Evolutionary conservation across 2,329 filamentous ascomycete genomes (phyloP), one percentile per base, ranked within the genome.

Genomic region (Sphaerostilbella broomeana): DNA sequence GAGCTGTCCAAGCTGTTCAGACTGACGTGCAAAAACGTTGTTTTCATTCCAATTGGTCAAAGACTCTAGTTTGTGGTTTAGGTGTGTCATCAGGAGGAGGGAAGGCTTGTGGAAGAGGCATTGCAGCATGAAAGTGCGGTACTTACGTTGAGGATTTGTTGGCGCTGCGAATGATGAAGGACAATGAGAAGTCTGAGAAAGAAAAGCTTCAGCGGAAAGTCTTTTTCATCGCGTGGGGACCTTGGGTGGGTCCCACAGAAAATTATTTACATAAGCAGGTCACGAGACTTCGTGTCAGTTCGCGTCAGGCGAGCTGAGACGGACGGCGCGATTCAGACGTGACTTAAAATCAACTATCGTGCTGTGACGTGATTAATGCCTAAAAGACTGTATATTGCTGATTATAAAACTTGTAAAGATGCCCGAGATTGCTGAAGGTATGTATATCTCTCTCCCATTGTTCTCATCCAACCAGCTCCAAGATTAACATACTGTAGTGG

Each of bases 1-100:
- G 47, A 42, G 38, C 31, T 48, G 38, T 45, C 49, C 18, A 31
- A 38, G 49, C 60, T 59, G 64, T 73, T 92, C 86, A 92, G 86
- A 87, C 86, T 92, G 86, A 92, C 85, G 84, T 90, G 81, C 77
- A 81, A 86, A 79, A 77, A 73, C 52, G 49, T 64, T 78, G 64
- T 81, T 90, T 89, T 89, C 85, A 90, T 82, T 75, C 79, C 73
- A 63, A 61, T 46, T 62, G 83, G 80, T 94, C 86, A 92, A 92
- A 94, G 86, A 94, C 86, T 94, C 86, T 94, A 94, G 85, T 89
- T 89, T 81, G 81, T 77, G 83, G 84, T 87, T 81, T 75, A 73
- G 69, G 71, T 63, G 68, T 87, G 80, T 89, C 86, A 90, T 90
- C 86, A 87, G 62, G 66, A 65, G 69, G 46, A 27, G 33, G 48